phyloP scores from a whole-genome alignment of 495 filamentous ascomycete genomes.

The Aspergillus nanangensis region DNA sequence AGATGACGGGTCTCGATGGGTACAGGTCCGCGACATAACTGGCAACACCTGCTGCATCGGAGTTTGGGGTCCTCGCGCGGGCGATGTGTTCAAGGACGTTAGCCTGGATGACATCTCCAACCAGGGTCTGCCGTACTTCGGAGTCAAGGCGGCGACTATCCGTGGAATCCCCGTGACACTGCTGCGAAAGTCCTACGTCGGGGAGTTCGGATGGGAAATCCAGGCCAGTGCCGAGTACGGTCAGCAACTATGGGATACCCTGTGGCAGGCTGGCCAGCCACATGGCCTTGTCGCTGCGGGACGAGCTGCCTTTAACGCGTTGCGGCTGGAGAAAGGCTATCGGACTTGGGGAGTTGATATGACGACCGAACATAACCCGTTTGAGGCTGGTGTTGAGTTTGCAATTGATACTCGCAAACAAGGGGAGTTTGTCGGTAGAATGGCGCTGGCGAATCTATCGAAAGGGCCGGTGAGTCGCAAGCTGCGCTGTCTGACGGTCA shows the following conservation, averaged over 20 bases:
- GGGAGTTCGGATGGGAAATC: constrained; percentile 49
- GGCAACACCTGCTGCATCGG: constrained; percentile 47
- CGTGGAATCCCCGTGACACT: constrained; percentile 37
- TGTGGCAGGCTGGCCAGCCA: constrained; percentile 38
- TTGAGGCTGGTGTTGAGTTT: constrained; percentile 38
- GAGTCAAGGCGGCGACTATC: constrained; percentile 29
- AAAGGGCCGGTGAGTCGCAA: constrained; percentile 19
- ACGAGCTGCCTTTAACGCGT: constrained; percentile 41
- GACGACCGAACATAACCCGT: constrained; percentile 46
- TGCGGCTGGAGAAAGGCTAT: constrained; percentile 46
- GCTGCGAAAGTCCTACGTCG: constrained; percentile 43
- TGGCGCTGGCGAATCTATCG: constrained; percentile 24
- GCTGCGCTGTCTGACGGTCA: constrained; percentile 37
- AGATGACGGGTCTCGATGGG: constrained; percentile 19
- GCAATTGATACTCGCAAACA: constrained; percentile 31
- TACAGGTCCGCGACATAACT: constrained; percentile 44
- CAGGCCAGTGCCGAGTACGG: constrained; percentile 44
- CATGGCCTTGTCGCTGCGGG: constrained; percentile 45
- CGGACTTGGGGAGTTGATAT: constrained; percentile 40
- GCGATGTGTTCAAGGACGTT: constrained; percentile 27
- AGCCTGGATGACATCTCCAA: constrained; percentile 37
- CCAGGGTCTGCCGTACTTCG: constrained; percentile 33
- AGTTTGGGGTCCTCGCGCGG: constrained; percentile 46
- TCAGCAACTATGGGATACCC: constrained; percentile 39
- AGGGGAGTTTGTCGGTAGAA: constrained; percentile 35